Percentiles rank a stretch among this genome's conserved stretches.
Evolutionary conservation across 441 rosid genomes (phyloP).

Genomic region (Macaranga tanarius): DNA sequence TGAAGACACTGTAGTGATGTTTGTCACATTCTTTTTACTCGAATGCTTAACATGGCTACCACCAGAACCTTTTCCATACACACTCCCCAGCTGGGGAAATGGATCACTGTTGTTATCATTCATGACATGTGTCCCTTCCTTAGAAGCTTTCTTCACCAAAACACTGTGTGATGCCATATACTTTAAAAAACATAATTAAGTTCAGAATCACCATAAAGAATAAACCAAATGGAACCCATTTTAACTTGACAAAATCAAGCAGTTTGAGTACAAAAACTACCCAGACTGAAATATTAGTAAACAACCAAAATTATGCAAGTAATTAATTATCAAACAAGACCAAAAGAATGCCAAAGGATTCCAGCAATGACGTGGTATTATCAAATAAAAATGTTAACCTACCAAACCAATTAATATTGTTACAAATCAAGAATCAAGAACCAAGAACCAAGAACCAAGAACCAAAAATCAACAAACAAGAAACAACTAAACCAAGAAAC

Average conservation of each 20-base stretch:
- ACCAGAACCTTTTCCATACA: conserved; percentile 20
- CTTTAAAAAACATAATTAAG: not conserved
- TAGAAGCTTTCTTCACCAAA: not conserved
- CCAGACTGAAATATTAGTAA: not conserved
- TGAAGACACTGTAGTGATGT: not conserved
- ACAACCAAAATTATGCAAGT: not conserved
- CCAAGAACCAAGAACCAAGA: not conserved
- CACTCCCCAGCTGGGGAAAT: conserved; percentile 34
- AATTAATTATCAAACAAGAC: not conserved
- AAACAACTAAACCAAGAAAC: not conserved
- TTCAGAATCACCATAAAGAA: not conserved
- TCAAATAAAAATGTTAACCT: not conserved
- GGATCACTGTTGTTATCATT: conserved; percentile 21
- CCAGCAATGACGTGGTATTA: not conserved
- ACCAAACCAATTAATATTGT: not conserved
- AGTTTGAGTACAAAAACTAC: not conserved
- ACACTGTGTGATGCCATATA: not conserved
- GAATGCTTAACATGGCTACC: not conserved
- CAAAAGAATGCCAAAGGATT: not conserved
- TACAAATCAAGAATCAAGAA: too few species aligned
- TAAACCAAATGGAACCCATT: not conserved
- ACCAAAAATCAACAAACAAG: not conserved
- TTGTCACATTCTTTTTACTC: not conserved
- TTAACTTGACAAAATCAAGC: not conserved
- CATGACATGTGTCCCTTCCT: not conserved